Evolutionary conservation across 2,329 filamentous ascomycete species (phyloP), one percentile per base, ranked within the genome.

Genomic region (Trichoderma sp.): DNA sequence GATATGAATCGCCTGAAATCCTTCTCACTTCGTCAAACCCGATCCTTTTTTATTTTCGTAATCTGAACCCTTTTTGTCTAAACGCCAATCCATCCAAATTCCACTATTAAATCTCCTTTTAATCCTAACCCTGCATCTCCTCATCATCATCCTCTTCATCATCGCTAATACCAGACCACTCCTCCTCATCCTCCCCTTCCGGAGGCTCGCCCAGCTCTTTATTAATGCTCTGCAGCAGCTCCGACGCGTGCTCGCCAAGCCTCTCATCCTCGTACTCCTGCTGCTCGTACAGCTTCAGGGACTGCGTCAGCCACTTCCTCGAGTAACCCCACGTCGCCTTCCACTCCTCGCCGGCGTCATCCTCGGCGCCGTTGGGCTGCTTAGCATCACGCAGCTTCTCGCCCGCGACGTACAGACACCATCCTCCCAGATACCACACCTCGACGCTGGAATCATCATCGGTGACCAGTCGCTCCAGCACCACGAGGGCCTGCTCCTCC

Each of bases 391-490:
- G 78, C 75, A 88, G 83, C 83, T 91, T 92, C 78, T 92, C 87
- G 13, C 91, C 92, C 71, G 92, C 83, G 70, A 97, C 86, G 77
- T 93, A 93, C 73, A 96, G 85, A 74, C 93, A 94, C 92, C 95
- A 98, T 4, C 96, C 96, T 55, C 96, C 96, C 5, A 99, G 85
- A 81, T 99, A 99, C 94, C 94, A 97, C 21, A 93, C 92, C 81
- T 99, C 96, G 24, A 99, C 92, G 78, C 95, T 97, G 76, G 92
- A 87, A 77, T 99, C 96, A 73, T 99, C 95, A 78, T 99, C 96
- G 43, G 87, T 84, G 49, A 97, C 88, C 65, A 99, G 83, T 66
- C 93, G 85, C 77, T 97, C 93, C 66, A 97, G 83, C 3, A 98
- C 94, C 68, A 92, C 88, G 69, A 97, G 87, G 0, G 96, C 95